A percentile compares a stretch with the other conserved stretches of the same genome.
These are phyloP conservation scores for Podosphaera xanthii DNA, from an alignment of 2,329 filamentous ascomycete species.

Conservation along the genomic window DNA sequence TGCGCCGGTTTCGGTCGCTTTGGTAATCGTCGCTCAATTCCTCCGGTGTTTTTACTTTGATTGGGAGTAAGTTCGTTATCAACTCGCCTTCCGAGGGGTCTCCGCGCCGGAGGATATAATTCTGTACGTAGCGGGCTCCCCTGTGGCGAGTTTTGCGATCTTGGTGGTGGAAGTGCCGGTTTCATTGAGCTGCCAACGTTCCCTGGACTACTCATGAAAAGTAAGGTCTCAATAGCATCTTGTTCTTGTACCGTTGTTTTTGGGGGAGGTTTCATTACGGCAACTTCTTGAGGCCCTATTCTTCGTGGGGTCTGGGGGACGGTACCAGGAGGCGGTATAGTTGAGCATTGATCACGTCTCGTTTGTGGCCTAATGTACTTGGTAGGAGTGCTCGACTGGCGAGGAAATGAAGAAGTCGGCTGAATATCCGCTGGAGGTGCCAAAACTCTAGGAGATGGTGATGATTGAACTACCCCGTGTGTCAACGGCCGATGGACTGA, in stretches of 20 bases:
- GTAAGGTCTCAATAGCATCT: slow-evolving; percentile 56
- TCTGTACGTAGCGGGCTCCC: slow-evolving; percentile 15
- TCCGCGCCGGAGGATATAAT: slow-evolving; percentile 9
- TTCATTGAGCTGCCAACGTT: slow-evolving; percentile 39
- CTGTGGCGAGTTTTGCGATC: slow-evolving; percentile 11
- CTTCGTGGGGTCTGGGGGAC: slow-evolving; percentile 14
- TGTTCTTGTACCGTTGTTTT: slow-evolving; percentile 52
- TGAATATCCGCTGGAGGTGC: slow-evolving; percentile 20
- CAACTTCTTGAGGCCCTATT: slow-evolving; percentile 7
- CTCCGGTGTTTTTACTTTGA: not conserved
- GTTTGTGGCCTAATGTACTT: slow-evolving; percentile 8
- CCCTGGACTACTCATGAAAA: slow-evolving; percentile 63
- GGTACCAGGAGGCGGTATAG: slow-evolving; percentile 8
- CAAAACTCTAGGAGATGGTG: slow-evolving; percentile 14
- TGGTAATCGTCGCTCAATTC: not conserved
- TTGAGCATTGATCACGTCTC: slow-evolving; percentile 12
- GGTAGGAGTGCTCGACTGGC: slow-evolving; percentile 12
- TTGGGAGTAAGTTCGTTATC: not conserved
- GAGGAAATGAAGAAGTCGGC: slow-evolving; percentile 9
- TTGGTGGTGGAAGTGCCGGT: slow-evolving; percentile 26
- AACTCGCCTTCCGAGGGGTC: slow-evolving; percentile 3
- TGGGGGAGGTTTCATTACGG: slow-evolving; percentile 32
- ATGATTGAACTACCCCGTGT: not conserved
- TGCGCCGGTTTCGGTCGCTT: not conserved
- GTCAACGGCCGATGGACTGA: slow-evolving; percentile 19